Conservation (phyloP, 2,329 filamentous ascomycete genomes). For the Pseudogymnoascus sp. region DNA sequence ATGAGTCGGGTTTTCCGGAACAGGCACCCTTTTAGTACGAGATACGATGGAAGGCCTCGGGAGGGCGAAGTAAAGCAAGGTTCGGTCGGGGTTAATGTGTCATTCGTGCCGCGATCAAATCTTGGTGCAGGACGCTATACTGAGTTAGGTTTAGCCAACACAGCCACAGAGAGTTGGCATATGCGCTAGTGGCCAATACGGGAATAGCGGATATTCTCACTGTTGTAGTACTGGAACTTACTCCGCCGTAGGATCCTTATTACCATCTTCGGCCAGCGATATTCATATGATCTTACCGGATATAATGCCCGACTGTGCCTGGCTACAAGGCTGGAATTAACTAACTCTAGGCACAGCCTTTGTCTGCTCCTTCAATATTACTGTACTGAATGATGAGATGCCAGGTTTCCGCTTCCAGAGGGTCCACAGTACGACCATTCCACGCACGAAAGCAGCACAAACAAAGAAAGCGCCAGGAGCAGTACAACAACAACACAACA, state of each 20-base stretch:
- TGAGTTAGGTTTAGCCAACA: neutral
- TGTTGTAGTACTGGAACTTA: neutral
- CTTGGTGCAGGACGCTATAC: neutral
- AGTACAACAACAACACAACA: neutral
- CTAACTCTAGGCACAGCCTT: neutral
- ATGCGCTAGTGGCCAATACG: neutral
- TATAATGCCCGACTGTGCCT: neutral
- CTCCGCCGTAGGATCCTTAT: neutral
- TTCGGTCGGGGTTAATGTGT: neutral
- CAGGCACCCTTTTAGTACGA: neutral
- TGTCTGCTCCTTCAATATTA: neutral
- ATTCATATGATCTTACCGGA: neutral
- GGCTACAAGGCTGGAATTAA: neutral
- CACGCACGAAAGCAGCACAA: neutral
- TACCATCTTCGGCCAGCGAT: neutral
- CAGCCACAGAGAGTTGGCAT: neutral
- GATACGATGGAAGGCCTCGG: neutral
- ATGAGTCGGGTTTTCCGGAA: neutral
- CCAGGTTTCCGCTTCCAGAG: neutral
- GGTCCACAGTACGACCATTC: neutral
- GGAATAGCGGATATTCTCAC: neutral
- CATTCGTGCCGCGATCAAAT: neutral
- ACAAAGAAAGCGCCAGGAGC: neutral
- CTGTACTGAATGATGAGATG: neutral
- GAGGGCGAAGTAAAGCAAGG: neutral